These are phyloP conservation scores for Sparassis latifolia DNA, from an alignment of 1,284 basidiomycete species.

Conservation along the genomic window DNA sequence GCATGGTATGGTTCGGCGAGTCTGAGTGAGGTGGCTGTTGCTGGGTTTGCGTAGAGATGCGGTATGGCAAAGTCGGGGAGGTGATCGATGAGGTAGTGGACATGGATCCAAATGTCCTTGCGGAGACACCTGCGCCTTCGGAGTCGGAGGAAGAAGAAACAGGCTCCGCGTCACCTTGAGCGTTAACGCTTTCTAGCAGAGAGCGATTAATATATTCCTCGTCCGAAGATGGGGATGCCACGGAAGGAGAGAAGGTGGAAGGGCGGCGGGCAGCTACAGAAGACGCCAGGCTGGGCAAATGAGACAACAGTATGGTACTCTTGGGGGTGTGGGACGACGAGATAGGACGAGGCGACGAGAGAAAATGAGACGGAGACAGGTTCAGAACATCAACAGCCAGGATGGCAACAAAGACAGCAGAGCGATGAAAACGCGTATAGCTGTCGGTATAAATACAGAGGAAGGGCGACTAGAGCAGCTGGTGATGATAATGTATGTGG, in stretches of 20 bases:
- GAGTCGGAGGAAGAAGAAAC: slow-evolving; percentile 44
- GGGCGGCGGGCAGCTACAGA: slow-evolving; percentile 34
- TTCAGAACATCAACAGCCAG: slow-evolving; percentile 32
- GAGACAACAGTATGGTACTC: slow-evolving; percentile 19
- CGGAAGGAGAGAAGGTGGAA: slow-evolving; percentile 25
- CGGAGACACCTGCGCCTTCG: slow-evolving; percentile 40
- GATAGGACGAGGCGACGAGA: slow-evolving; percentile 16
- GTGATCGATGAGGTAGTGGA: slow-evolving; percentile 43
- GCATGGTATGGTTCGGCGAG: slow-evolving; percentile 36
- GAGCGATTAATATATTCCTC: slow-evolving; percentile 81
- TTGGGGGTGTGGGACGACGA: slow-evolving; percentile 16
- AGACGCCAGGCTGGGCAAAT: slow-evolving; percentile 59
- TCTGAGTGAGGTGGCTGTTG: slow-evolving; percentile 39
- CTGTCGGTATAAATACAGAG: slow-evolving; percentile 28
- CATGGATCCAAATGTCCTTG: slow-evolving; percentile 36
- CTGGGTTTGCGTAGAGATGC: slow-evolving; percentile 40
- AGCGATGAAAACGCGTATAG: slow-evolving; percentile 20
- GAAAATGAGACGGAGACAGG: slow-evolving; percentile 18
- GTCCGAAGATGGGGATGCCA: slow-evolving; percentile 43
- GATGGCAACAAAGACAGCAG: slow-evolving; percentile 22
- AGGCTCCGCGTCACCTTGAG: slow-evolving; percentile 72
- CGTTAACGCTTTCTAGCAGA: slow-evolving; percentile 71
- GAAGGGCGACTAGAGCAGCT: slow-evolving; percentile 22
- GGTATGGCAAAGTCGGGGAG: slow-evolving; percentile 51
- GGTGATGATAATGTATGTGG: slow-evolving; percentile 23